Conservation (phyloP, 352 stramenopile genomes). For the Phytopythium boreale region DNA sequence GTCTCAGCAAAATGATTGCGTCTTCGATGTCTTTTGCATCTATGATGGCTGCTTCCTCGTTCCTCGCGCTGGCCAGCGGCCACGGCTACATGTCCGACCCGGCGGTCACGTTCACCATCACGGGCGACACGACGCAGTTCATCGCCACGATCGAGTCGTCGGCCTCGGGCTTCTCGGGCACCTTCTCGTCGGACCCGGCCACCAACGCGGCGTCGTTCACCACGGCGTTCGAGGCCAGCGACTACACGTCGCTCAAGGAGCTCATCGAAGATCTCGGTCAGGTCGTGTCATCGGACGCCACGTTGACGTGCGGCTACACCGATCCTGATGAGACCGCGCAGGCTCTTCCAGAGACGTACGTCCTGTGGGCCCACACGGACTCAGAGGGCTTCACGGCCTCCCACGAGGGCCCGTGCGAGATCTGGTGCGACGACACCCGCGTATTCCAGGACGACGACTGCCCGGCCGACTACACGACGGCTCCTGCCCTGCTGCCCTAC, state of each 20-base stretch:
- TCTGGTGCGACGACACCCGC: slow-evolving; percentile 40
- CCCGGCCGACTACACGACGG: slow-evolving; percentile 25
- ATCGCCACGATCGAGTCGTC: slow-evolving; percentile 28
- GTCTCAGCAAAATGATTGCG: slow-evolving; percentile 8
- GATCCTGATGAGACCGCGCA: slow-evolving; percentile 22
- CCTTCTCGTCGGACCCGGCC: slow-evolving; percentile 17
- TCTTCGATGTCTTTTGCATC: slow-evolving; percentile 7
- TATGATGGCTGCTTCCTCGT: slow-evolving; percentile 6
- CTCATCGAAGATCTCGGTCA: slow-evolving; percentile 20
- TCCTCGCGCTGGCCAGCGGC: slow-evolving; percentile 10
- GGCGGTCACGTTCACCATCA: slow-evolving; percentile 22
- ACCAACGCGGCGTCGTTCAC: slow-evolving; percentile 27
- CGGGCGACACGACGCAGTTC: slow-evolving; percentile 25
- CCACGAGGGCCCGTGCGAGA: slow-evolving; percentile 42
- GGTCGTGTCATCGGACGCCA: slow-evolving; percentile 18
- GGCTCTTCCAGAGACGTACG: slow-evolving; percentile 15
- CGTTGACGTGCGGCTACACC: slow-evolving; percentile 19
- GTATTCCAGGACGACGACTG: slow-evolving; percentile 43
- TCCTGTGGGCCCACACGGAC: slow-evolving; percentile 24
- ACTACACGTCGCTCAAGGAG: slow-evolving; percentile 26
- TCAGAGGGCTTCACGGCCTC: slow-evolving; percentile 29
- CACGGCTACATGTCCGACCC: slow-evolving; percentile 27
- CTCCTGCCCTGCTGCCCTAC: slow-evolving; percentile 32
- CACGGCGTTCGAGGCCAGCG: slow-evolving; percentile 18
- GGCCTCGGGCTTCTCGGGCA: slow-evolving; percentile 21